A percentile compares a stretch with the other conserved stretches of the same genome.
Evolutionary conservation across 805 yeast genomes (phyloP).

Genomic region (Spathaspora hagerdaliae): DNA sequence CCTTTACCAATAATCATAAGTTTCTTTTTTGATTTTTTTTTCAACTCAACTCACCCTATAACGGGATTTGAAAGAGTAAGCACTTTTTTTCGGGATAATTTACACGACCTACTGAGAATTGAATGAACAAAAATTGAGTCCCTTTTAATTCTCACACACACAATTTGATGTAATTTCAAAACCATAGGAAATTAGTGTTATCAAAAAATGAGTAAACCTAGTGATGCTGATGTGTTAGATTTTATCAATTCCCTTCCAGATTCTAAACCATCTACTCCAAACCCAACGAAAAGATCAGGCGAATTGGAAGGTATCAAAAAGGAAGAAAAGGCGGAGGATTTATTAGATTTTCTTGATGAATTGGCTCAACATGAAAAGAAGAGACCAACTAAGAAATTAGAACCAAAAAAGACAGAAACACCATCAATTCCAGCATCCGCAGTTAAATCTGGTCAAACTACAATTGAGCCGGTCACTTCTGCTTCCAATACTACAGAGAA

Average conservation of each 20-base stretch:
- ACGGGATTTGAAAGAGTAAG: slow-evolving; percentile 1
- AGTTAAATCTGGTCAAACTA: slow-evolving; percentile 10
- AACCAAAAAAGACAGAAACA: slow-evolving; percentile 21
- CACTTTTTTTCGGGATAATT: not conserved
- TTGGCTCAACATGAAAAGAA: slow-evolving; percentile 58
- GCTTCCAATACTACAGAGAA: not conserved
- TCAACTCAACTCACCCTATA: not conserved
- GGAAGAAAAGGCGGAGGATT: slow-evolving; percentile 47
- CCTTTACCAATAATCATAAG: not conserved
- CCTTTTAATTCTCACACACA: too few relatives aligned
- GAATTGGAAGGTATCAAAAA: slow-evolving; percentile 11
- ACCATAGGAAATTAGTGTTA: too few relatives aligned
- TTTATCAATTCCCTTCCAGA: slow-evolving; percentile 79
- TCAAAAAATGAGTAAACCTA: not conserved
- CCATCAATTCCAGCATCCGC: not conserved
- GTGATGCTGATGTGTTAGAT: slow-evolving; percentile 67
- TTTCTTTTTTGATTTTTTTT: not conserved
- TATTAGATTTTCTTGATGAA: slow-evolving; percentile 61
- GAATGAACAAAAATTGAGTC: too few relatives aligned
- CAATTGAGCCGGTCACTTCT: not conserved
- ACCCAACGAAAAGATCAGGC: slow-evolving; percentile 15
- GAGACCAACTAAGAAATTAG: slow-evolving; percentile 23
- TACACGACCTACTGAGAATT: not conserved
- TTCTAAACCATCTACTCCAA: slow-evolving; percentile 31
- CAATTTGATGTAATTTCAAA: too few relatives aligned